These are phyloP conservation scores for Plectosphaerella sp. DNA, from an alignment of 2,329 filamentous ascomycete genomes.

Conservation along the genomic window DNA sequence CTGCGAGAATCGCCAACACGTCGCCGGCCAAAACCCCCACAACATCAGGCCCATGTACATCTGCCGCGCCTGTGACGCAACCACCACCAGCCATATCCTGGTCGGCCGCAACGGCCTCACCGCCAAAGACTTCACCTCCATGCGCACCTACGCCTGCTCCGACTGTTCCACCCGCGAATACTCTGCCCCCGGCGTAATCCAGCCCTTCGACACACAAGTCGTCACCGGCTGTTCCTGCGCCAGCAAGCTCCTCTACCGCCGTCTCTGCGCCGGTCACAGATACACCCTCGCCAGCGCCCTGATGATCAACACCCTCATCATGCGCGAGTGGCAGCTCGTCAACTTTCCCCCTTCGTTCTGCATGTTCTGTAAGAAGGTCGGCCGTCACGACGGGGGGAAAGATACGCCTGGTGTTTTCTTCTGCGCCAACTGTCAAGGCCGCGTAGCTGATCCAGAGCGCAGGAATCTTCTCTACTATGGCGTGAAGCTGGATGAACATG, in stretches of 20 bases:
- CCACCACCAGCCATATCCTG: conserved; percentile 13
- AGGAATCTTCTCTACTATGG: too few species aligned
- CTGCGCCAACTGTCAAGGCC: neutral
- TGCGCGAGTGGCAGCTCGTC: conserved; percentile 20
- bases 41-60: neutral
- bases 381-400: neutral
- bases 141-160: conserved; percentile 31
- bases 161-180: conserved; percentile 17
- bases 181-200: neutral
- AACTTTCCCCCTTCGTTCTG: conserved; percentile 21
- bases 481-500: too few species aligned
- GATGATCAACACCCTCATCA: conserved; percentile 13
- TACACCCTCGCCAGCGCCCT: conserved; percentile 18
- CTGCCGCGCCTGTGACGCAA: conserved; percentile 21
- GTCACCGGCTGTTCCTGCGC: conserved; percentile 32
- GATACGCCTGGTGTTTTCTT: neutral
- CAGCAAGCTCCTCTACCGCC: conserved; percentile 24
- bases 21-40: neutral
- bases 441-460: neutral
- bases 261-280: conserved; percentile 30
- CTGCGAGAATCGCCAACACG: conserved; percentile 16
- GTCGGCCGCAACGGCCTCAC: conserved; percentile 7
- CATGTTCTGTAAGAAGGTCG: conserved; percentile 20
- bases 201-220: conserved; percentile 10
- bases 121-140: conserved; percentile 17